Evolutionary conservation across 768 basidiomycete genomes (phyloP), one percentile per base, ranked within the genome.

Genomic region (Saitozyma podzolica): DNA sequence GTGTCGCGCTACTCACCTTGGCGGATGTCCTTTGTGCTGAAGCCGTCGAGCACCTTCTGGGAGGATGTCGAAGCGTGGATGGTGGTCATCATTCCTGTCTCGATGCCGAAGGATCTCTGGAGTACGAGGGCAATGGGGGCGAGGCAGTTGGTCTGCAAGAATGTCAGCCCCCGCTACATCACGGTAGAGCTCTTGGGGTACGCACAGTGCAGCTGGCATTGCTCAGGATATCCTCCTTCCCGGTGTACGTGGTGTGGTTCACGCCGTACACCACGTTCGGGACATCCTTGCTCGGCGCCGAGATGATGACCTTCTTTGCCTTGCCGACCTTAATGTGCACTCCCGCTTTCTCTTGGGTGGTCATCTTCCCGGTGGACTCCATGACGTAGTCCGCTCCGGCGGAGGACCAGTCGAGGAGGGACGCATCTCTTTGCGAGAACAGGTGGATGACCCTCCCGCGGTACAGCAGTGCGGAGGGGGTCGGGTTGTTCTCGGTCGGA

Each of bases 11-110:
- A 59, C 66, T 54, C 52, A 71, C 72, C 73, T 47, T 63, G 64
- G 29, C 76, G 58, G 51, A 73, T 65, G 52, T 76, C 71, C 65
- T 78, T 78, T 0, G 66, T 77, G 43, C 62, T 70, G 67, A 72
- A 80, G 4, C 80, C 80, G 47, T 80, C 80, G 2, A 80, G 73
- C 10, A 80, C 73, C 40, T 74, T 76, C 52, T 80, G 80, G 43
- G 68, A 71, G 0, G 77, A 66, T 8, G 80, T 80, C 48, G 69
- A 71, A 11, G 80, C 80, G 63, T 80, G 80, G 1, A 80, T 67
- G 10, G 80, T 80, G 4, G 80, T 78, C 74, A 80, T 75, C 77
- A 80, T 78, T 0, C 78, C 80, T 1, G 66, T 68, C 54, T 77
- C 69, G 58, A 80, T 76, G 6, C 80, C 80, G 42, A 77, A 80